Percentiles rank a stretch among this genome's conserved stretches.
These are phyloP conservation scores for Fusarium keratoplasticum DNA, from an alignment of 2,329 filamentous ascomycete species.

Conservation along the genomic window DNA sequence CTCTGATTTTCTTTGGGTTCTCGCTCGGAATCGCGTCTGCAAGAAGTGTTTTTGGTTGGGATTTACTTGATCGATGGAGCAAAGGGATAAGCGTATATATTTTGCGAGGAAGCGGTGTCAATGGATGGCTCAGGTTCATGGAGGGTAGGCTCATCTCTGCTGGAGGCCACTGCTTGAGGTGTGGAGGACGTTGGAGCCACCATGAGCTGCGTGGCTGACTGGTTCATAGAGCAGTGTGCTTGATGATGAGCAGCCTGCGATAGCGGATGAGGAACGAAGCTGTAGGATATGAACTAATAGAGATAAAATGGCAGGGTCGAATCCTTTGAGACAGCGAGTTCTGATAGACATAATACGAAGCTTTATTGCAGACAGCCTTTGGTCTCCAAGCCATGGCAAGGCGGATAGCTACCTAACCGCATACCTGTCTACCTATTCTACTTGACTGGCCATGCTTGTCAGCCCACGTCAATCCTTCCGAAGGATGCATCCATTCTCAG, in stretches of 20 bases:
- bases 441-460: not conserved
- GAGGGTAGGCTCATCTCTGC: not conserved
- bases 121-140: slow-evolving; percentile 5
- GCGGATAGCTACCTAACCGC: not conserved
- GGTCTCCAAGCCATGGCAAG: not conserved
- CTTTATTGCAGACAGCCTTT: not conserved
- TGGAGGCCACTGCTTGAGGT: not conserved
- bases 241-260: slow-evolving; percentile 11
- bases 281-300: slow-evolving; percentile 43
- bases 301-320: slow-evolving; percentile 29
- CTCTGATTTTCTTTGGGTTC: slow-evolving; percentile 18
- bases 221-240: slow-evolving; percentile 3
- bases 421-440: not conserved
- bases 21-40: slow-evolving; percentile 20
- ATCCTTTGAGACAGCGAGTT: slow-evolving; percentile 2
- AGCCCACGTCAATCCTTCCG: not conserved
- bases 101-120: slow-evolving; percentile 20
- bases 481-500: not conserved
- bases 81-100: slow-evolving; percentile 40
- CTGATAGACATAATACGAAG: slow-evolving; percentile 23
- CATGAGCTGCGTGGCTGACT: not conserved
- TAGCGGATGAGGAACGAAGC: slow-evolving; percentile 25
- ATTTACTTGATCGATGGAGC: slow-evolving; percentile 36
- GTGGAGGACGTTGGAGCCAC: not conserved
- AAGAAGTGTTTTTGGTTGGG: slow-evolving; percentile 24